Percentiles rank a stretch among this genome's conserved stretches.
These are phyloP conservation scores for Geum urbanum DNA, from an alignment of 306 rosid species.

Conservation along the genomic window DNA sequence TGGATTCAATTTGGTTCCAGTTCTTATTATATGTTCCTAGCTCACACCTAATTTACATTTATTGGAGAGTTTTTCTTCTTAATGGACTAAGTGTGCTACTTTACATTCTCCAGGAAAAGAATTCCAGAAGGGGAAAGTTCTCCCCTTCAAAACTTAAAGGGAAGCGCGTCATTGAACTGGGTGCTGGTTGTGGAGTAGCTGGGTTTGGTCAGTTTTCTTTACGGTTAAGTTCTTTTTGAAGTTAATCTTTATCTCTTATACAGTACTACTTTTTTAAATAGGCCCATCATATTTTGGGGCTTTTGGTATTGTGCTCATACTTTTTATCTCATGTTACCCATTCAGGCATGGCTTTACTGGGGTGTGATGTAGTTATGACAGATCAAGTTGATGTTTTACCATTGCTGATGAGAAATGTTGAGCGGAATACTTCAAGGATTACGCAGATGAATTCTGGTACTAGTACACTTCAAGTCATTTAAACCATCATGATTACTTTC, in stretches of 20 bases:
- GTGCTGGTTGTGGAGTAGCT: slow-evolving; percentile 97
- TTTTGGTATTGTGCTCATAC: too few relatives aligned
- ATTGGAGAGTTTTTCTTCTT: neutral
- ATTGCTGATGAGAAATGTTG: slow-evolving; percentile 67
- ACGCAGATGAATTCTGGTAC: slow-evolving; percentile 59
- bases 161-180: slow-evolving; percentile 88
- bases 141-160: slow-evolving; percentile 84
- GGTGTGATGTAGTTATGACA: slow-evolving; percentile 76
- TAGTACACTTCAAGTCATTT: slow-evolving; percentile 35
- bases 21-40: neutral
- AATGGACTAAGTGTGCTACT: slow-evolving; percentile 8
- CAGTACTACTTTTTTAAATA: too few relatives aligned
- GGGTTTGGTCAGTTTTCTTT: slow-evolving; percentile 64
- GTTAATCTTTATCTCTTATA: neutral
- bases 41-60: neutral
- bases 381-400: slow-evolving; percentile 92
- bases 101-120: slow-evolving; percentile 57
- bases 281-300: too few relatives aligned
- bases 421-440: slow-evolving; percentile 80
- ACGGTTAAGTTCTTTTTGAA: slow-evolving; percentile 7
- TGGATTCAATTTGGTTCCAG: slow-evolving; percentile 15
- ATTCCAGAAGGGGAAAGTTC: slow-evolving; percentile 85
- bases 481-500: neutral
- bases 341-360: slow-evolving; percentile 91
- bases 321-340: slow-evolving; percentile 29